Evolutionary conservation across 2,329 filamentous ascomycete species (phyloP).

Genomic region (Colletotrichum lini): DNA sequence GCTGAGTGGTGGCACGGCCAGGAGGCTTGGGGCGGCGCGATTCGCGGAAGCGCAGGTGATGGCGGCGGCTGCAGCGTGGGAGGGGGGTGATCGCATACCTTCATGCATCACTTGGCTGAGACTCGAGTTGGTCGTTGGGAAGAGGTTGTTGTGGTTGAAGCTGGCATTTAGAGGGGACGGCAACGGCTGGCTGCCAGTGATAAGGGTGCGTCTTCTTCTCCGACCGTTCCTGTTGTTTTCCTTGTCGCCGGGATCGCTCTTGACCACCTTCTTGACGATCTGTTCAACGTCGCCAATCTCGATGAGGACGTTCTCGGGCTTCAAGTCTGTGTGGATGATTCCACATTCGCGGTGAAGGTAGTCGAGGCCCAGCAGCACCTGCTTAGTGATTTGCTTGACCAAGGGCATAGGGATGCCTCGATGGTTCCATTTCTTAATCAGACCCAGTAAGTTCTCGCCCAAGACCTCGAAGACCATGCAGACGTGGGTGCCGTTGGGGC

Average conservation of each 20-base stretch:
- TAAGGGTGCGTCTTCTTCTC: slow-evolving; percentile 89
- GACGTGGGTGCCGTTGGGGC: slow-evolving; percentile 94
- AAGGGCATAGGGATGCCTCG: slow-evolving; percentile 95
- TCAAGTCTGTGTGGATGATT: slow-evolving; percentile 98
- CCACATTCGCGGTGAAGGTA: slow-evolving; percentile 98
- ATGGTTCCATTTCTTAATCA: slow-evolving; percentile 99
- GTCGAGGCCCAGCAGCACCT: slow-evolving; percentile 94
- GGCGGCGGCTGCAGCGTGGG: slow-evolving; percentile 11
- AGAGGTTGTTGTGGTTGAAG: slow-evolving; percentile 86
- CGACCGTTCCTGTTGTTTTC: slow-evolving; percentile 94
- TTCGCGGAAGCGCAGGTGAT: slow-evolving; percentile 12
- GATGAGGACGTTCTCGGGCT: slow-evolving; percentile 98
- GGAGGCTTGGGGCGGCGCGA: slow-evolving; percentile 9
- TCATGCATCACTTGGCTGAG: slow-evolving; percentile 89
- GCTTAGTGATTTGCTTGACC: slow-evolving; percentile 99
- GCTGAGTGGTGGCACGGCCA: background rate
- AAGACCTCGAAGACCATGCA: slow-evolving; percentile 99
- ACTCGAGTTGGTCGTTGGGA: slow-evolving; percentile 75
- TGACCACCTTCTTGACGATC: slow-evolving; percentile 96
- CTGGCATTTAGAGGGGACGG: slow-evolving; percentile 94
- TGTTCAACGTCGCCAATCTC: slow-evolving; percentile 99
- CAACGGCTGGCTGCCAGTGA: slow-evolving; percentile 96
- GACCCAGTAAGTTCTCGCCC: slow-evolving; percentile 91
- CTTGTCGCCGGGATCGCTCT: slow-evolving; percentile 81
- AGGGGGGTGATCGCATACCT: slow-evolving; percentile 63